Base-by-base conservation (phyloP, 2,329 filamentous ascomycete species). In the Ceratocystis ficicola region DNA sequence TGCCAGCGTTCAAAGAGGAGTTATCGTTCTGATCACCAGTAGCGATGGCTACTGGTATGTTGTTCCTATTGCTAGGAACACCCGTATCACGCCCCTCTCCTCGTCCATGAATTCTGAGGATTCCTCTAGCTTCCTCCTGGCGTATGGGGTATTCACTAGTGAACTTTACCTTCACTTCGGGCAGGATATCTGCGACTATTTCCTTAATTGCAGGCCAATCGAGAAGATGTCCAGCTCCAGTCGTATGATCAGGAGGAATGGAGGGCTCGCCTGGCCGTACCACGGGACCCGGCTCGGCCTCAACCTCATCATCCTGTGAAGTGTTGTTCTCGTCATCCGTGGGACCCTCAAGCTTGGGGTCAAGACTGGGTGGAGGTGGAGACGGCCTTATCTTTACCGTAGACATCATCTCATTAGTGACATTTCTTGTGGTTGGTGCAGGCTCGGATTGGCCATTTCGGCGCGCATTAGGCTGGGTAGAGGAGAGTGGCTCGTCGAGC, bases 191-290 rank as follows among this genome's bases (percentile, higher is more conserved):
- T 68, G 72, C 78, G 44, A 89, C 84, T 72, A 96, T 73, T 68
- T 80, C 76, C 72, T 79, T 76, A 65, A 94, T 90, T 0, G 85
- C 81, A 0, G 82, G 82, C 85, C 88, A 91, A 60, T 82, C 80
- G 32, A 97, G 77, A 20, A 97, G 78, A 69, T 91, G 83, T 63
- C 94, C 89, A 0, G 91, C 91, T n/a, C 90, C 84, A 0, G 92
- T 96, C 0, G 90, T 95, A 72, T 97, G 93, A 70, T 95, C 89
- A 32, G 86, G 83, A 0, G 90, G 89, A 66, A 95, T 89, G 1
- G 87, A 83, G 15, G 88, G 82, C 69, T 85, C 81, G 60, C 84
- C 85, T 0, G 81, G 81, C 12, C 75, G 77, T 5, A 83, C 80
- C 10, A 79, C 76, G 6, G 79, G 79, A 6, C 80, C 79, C 22